Percentiles rank a stretch among this genome's conserved stretches.
Conservation (phyloP, 768 basidiomycete genomes). For the Boletus subcaerulescens region DNA sequence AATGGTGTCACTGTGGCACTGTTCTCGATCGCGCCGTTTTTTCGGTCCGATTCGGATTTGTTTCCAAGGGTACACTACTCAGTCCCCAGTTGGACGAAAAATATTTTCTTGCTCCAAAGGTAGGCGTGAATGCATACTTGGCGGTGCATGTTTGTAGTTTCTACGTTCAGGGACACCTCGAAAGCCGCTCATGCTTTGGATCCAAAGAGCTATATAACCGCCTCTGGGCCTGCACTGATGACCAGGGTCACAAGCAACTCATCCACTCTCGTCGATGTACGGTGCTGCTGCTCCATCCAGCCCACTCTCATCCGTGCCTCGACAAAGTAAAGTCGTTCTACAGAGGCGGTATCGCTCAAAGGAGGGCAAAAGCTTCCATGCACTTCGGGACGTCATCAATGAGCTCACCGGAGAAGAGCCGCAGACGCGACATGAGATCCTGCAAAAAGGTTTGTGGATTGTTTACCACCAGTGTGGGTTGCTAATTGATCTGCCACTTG, state of each 20-base stretch:
- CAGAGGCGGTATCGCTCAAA: constrained; percentile 23
- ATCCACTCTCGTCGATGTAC: not conserved
- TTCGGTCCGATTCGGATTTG: too few relatives aligned
- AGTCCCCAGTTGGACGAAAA: too few relatives aligned
- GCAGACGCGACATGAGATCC: constrained; percentile 20
- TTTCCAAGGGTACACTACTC: too few relatives aligned
- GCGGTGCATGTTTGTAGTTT: constrained; percentile 1
- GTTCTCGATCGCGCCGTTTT: too few relatives aligned
- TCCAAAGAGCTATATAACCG: constrained; percentile 7
- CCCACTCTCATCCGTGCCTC: not conserved
- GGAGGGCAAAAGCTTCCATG: constrained; percentile 21
- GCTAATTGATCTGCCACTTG: not conserved
- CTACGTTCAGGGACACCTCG: not conserved
- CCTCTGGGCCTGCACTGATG: not conserved
- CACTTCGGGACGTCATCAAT: constrained; percentile 17
- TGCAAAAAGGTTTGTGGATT: constrained; percentile 16
- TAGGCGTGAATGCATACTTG: not conserved
- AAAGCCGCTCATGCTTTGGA: too few relatives aligned
- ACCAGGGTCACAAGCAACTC: not conserved
- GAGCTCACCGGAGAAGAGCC: constrained; percentile 15
- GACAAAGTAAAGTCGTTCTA: constrained; percentile 7
- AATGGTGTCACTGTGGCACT: too few relatives aligned
- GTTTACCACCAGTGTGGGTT: not conserved
- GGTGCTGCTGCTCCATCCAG: not conserved
- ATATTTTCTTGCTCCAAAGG: too few relatives aligned